Percentiles rank a stretch among this genome's conserved stretches.
These are phyloP conservation scores for Schizophyllum commune DNA, from an alignment of 1,284 basidiomycete species.

Conservation along the genomic window DNA sequence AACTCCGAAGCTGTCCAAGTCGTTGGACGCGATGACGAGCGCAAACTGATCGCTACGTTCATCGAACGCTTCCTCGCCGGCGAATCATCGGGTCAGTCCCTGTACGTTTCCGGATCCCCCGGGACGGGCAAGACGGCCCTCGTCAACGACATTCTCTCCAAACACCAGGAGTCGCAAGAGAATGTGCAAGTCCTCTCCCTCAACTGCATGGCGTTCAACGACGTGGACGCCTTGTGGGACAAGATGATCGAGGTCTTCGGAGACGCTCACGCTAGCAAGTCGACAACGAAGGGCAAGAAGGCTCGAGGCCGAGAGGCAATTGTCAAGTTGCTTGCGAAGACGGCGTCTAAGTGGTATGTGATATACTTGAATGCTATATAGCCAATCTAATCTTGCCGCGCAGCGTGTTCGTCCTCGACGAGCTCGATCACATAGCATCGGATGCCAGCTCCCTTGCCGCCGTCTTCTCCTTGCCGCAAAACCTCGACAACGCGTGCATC, in stretches of 20 bases:
- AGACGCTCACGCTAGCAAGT: constrained; percentile 23
- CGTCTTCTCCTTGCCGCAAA: constrained; percentile 56
- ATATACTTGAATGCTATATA: constrained; percentile 2
- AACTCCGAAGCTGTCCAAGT: constrained; percentile 40
- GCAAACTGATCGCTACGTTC: constrained; percentile 48
- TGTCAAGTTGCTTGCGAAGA: constrained; percentile 29
- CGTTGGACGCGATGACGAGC: constrained; percentile 60
- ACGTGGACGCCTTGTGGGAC: constrained; percentile 63
- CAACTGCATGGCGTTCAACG: constrained; percentile 72
- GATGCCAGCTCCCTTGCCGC: constrained; percentile 46
- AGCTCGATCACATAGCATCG: constrained; percentile 67
- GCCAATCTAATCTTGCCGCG: constrained; percentile 9
- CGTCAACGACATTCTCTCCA: constrained; percentile 52
- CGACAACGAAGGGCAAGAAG: constrained; percentile 30
- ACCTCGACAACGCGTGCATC: constrained; percentile 45
- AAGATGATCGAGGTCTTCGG: constrained; percentile 47
- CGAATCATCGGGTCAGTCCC: constrained; percentile 23
- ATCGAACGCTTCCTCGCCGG: constrained; percentile 38
- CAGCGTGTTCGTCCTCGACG: constrained; percentile 71
- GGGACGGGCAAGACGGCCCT: constrained; percentile 80
- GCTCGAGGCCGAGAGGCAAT: constrained; percentile 37
- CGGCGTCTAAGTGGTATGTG: constrained; percentile 50
- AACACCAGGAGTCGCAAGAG: constrained; percentile 19
- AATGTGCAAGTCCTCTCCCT: constrained; percentile 45
- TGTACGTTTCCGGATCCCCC: constrained; percentile 76